A percentile compares a stretch with the other conserved stretches of the same genome.
Evolutionary conservation across 148 eudicot genomes (phyloP).

Genomic region (Cornus kousa): DNA sequence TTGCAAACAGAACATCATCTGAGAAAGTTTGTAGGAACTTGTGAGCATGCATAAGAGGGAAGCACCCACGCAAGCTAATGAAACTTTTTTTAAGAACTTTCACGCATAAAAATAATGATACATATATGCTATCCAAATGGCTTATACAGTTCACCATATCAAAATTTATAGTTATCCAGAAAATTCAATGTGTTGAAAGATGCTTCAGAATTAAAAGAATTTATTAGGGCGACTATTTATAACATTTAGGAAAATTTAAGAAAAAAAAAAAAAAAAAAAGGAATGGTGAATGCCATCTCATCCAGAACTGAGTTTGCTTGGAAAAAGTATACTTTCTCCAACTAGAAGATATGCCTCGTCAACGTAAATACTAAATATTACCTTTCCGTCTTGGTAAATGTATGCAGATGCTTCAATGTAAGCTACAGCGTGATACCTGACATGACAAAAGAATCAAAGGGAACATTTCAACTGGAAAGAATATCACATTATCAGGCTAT

Average conservation of each 20-base stretch:
- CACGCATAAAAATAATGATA: background rate
- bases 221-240: too few species aligned
- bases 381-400: slow-evolving; percentile 99
- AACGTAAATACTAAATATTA: slow-evolving; percentile 24
- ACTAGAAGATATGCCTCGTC: background rate
- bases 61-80: background rate
- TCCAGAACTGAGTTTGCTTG: background rate
- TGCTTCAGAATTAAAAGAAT: background rate
- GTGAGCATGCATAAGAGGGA: background rate
- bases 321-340: background rate
- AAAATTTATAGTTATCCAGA: background rate
- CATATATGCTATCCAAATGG: background rate
- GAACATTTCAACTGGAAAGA: background rate
- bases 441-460: slow-evolving; percentile 4
- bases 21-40: background rate
- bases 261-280: too few species aligned
- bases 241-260: background rate
- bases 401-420: slow-evolving; percentile 91
- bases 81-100: background rate
- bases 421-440: slow-evolving; percentile 96
- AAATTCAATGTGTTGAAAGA: background rate
- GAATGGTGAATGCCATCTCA: background rate
- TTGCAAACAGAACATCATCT: background rate
- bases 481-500: background rate
- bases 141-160: background rate